These are phyloP conservation scores for Eremochloa ophiuroides DNA, from an alignment of 176 grass and related monocot genomes.

Conservation along the genomic window DNA sequence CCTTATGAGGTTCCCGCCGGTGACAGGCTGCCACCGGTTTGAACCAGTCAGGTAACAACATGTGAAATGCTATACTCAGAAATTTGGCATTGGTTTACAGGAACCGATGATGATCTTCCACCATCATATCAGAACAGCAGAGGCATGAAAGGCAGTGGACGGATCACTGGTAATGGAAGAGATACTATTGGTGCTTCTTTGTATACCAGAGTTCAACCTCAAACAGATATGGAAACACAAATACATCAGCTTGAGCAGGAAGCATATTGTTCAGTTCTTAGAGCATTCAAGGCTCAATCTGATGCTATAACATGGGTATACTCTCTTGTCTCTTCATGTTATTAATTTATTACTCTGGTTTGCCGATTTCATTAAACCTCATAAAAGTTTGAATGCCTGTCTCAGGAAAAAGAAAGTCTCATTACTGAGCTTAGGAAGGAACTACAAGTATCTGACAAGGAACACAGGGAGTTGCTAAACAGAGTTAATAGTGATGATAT, in stretches of 20 bases:
- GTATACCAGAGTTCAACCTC: slow-evolving; percentile 48
- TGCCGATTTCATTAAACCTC: neutral
- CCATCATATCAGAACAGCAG: slow-evolving; percentile 56
- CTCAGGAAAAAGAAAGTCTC: slow-evolving; percentile 78
- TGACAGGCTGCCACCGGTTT: neutral
- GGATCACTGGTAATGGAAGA: slow-evolving; percentile 67
- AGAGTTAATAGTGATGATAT: slow-evolving; percentile 69
- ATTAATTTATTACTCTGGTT: neutral
- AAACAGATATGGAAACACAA: slow-evolving; percentile 67
- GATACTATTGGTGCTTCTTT: slow-evolving; percentile 38
- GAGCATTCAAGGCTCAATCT: slow-evolving; percentile 80
- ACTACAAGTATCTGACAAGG: slow-evolving; percentile 68
- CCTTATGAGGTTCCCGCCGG: neutral
- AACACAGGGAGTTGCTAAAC: slow-evolving; percentile 63
- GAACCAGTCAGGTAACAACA: neutral
- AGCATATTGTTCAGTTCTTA: slow-evolving; percentile 77
- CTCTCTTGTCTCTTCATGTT: neutral
- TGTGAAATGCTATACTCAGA: neutral
- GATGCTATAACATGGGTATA: slow-evolving; percentile 77
- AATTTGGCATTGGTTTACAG: slow-evolving; percentile 35
- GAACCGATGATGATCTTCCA: slow-evolving; percentile 83
- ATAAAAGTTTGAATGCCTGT: neutral
- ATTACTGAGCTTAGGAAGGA: slow-evolving; percentile 82
- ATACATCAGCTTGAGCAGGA: slow-evolving; percentile 89
- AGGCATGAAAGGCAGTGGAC: slow-evolving; percentile 46